Percentiles rank a stretch among this genome's conserved stretches.
These are phyloP conservation scores for Mycena pura DNA, from an alignment of 768 basidiomycete species.

Conservation along the genomic window DNA sequence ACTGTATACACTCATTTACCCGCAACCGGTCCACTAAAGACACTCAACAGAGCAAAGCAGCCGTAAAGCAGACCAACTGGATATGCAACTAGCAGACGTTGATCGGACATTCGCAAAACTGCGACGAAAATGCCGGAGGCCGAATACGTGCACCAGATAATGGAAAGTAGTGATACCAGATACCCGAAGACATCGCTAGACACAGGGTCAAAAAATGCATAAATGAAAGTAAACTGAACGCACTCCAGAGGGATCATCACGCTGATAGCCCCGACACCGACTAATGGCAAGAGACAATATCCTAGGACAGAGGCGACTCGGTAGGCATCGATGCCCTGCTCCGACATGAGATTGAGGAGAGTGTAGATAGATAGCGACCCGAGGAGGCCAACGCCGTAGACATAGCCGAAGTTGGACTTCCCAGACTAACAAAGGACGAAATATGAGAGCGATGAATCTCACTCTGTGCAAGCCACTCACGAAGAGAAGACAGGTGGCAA, in stretches of 20 bases:
- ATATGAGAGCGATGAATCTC: constrained; percentile 14
- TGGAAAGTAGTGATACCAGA: constrained; percentile 78
- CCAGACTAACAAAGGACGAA: constrained; percentile 71
- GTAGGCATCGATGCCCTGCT: constrained; percentile 93
- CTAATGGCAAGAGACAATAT: constrained; percentile 97
- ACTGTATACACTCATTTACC: constrained; percentile 30
- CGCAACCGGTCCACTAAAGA: constrained; percentile 66
- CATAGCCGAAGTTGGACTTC: constrained; percentile 98
- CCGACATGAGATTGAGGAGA: constrained; percentile 96
- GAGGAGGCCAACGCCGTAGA: constrained; percentile 96
- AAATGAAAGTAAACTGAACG: constrained; percentile 39
- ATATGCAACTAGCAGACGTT: constrained; percentile 94
- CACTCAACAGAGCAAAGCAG: constrained; percentile 91
- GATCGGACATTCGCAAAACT: constrained; percentile 94
- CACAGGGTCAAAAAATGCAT: constrained; percentile 18
- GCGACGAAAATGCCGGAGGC: constrained; percentile 96
- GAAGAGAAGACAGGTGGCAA: constrained; percentile 89
- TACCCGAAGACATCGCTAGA: constrained; percentile 85
- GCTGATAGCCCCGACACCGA: constrained; percentile 88
- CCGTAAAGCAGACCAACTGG: constrained; percentile 94
- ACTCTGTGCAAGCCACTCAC: constrained; percentile 55
- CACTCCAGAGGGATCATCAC: constrained; percentile 90
- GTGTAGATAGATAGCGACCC: constrained; percentile 92
- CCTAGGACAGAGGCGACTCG: constrained; percentile 94
- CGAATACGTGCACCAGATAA: constrained; percentile 96